These are phyloP conservation scores for Pachysolen tannophilus DNA, from an alignment of 805 yeast genomes.

Conservation along the genomic window DNA sequence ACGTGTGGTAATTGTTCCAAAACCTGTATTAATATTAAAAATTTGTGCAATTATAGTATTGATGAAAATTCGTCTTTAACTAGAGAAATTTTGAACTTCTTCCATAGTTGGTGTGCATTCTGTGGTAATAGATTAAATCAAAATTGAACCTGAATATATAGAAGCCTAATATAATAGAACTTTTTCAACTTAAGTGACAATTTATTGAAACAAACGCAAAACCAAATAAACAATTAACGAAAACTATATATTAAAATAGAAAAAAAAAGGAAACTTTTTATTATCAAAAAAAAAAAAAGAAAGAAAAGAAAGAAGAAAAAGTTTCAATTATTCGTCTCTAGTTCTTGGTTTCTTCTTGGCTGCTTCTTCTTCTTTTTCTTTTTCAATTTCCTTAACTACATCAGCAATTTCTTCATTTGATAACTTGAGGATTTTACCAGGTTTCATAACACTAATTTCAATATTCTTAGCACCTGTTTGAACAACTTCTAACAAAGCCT, in stretches of 20 bases:
- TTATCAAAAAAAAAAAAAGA: conserved; percentile 1
- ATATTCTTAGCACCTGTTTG: conserved; percentile 97
- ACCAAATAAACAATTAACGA: background rate
- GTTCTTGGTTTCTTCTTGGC: conserved; percentile 54
- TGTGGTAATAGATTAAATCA: conserved; percentile 7
- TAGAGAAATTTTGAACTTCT: background rate
- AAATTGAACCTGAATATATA: background rate
- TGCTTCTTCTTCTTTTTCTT: conserved; percentile 77
- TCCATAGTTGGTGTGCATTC: conserved; percentile 4
- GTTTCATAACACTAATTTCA: conserved; percentile 81
- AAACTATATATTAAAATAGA: background rate
- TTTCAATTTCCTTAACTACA: conserved; percentile 76
- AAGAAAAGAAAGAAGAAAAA: background rate
- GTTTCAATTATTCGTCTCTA: background rate
- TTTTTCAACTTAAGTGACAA: background rate
- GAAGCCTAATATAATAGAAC: background rate
- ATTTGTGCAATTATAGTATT: background rate
- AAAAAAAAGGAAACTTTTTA: conserved; percentile 2
- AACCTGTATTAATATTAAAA: background rate
- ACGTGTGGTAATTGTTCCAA: conserved; percentile 1
- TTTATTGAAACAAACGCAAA: background rate
- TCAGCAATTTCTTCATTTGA: conserved; percentile 64
- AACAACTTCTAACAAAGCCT: conserved; percentile 87
- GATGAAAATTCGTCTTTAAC: background rate
- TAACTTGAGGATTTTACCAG: conserved; percentile 53